Percentiles rank a stretch among this genome's conserved stretches.
phyloP scores from a whole-genome alignment of 176 grass and related monocot genomes.

The Oryza nivara region DNA sequence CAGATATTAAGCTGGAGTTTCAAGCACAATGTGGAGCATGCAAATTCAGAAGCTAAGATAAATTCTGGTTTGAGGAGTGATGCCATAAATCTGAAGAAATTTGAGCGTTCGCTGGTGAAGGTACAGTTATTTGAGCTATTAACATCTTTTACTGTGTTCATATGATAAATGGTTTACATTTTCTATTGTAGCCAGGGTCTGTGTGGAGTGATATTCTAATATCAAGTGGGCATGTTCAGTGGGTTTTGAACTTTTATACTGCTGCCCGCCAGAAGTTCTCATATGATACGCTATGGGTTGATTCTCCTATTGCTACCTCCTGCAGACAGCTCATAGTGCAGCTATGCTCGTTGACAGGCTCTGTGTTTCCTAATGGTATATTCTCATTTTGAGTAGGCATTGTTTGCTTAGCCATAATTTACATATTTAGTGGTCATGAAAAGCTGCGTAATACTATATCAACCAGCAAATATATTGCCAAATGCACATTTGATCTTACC shows the following conservation, averaged over 20 bases:
- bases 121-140: conserved; percentile 48
- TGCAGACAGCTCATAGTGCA: conserved; percentile 90
- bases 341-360: conserved; percentile 88
- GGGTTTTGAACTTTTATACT: conserved; percentile 88
- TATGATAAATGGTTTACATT: conserved; percentile 49
- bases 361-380: conserved; percentile 86
- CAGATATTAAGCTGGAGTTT: conserved; percentile 96
- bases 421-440: conserved; percentile 17
- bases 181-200: conserved; percentile 88
- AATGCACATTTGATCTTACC: conserved; percentile 12
- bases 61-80: conserved; percentile 81
- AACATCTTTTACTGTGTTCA: conserved; percentile 42
- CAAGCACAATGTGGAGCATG: conserved; percentile 54
- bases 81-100: conserved; percentile 81
- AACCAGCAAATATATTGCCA: conserved; percentile 13
- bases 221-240: conserved; percentile 73
- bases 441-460: conserved; percentile 11
- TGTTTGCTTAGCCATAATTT: conserved; percentile 18
- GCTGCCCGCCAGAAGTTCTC: conserved; percentile 74
- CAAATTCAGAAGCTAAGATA: conserved; percentile 54
- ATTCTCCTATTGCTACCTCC: conserved; percentile 85
- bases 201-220: conserved; percentile 80
- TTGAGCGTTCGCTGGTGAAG: conserved; percentile 84
- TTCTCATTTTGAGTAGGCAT: conserved; percentile 18
- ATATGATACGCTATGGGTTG: conserved; percentile 85